Percentiles rank a stretch among this genome's conserved stretches.
phyloP scores from a whole-genome alignment of 2,329 filamentous ascomycete species.

The Falciphora oryzae region DNA sequence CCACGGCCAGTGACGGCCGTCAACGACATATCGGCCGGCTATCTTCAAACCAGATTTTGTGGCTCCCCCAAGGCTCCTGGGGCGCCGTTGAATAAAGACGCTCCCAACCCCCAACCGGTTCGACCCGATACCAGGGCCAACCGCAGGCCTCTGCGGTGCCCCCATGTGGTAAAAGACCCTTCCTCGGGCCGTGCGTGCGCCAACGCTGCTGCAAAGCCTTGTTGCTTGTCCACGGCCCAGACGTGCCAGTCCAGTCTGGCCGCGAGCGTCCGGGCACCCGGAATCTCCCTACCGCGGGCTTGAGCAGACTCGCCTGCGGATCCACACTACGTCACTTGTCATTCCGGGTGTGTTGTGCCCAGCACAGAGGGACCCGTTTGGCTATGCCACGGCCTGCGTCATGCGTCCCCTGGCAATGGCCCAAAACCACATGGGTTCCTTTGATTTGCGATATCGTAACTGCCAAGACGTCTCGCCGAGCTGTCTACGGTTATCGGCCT shows the following conservation, averaged over 20 bases:
- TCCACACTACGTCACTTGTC: no score
- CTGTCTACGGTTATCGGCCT: no score
- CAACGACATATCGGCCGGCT: neutral
- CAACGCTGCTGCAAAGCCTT: neutral
- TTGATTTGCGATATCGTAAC: neutral
- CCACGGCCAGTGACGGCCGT: neutral
- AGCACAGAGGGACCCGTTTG: no score
- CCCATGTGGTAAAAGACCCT: neutral
- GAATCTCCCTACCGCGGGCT: neutral
- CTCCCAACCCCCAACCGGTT: neutral
- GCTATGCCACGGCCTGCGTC: no score
- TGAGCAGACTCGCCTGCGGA: no score
- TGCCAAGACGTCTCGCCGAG: neutral
- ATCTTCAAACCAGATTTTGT: neutral
- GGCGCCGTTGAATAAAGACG: neutral
- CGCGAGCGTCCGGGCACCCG: neutral
- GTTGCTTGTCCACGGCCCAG: no score
- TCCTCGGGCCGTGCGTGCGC: neutral
- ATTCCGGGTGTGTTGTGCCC: no score
- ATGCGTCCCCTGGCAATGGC: no score
- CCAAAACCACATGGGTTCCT: no score
- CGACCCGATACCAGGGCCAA: neutral
- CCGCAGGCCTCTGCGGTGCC: neutral
- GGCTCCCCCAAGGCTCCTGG: neutral
- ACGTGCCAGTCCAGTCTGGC: no score